Evolutionary conservation across 1,139 yeast genomes (phyloP).

Genomic region (Lodderomyces pseudojiufengensis): DNA sequence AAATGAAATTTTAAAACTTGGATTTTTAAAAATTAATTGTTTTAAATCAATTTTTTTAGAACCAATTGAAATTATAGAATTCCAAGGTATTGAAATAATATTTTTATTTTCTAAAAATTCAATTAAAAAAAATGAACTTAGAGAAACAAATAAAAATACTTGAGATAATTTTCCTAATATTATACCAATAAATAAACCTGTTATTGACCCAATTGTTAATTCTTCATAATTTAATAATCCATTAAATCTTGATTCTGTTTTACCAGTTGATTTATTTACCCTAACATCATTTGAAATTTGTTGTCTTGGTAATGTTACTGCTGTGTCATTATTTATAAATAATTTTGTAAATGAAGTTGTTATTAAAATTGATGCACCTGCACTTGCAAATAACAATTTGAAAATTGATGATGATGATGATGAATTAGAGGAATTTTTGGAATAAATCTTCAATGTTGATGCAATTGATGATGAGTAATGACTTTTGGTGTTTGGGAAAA

Average conservation of each 20-base stretch:
- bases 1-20: slow-evolving; percentile 64
- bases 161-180: slow-evolving; percentile 64
- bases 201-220: slow-evolving; percentile 63
- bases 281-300: slow-evolving; percentile 2
- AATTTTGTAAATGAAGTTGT: slow-evolving; percentile 7
- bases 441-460: neutral
- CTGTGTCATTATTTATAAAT: slow-evolving; percentile 11
- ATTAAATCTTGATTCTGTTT: slow-evolving; percentile 23
- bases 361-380: slow-evolving; percentile 12
- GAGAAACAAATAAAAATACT: slow-evolving; percentile 50
- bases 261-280: slow-evolving; percentile 3
- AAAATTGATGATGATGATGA: slow-evolving; percentile 7
- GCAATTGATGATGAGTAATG: slow-evolving; percentile 1
- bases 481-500: slow-evolving; percentile 1
- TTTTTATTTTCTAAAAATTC: slow-evolving; percentile 63
- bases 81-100: slow-evolving; percentile 50
- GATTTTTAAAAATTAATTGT: slow-evolving; percentile 54
- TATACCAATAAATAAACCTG: slow-evolving; percentile 61
- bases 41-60: slow-evolving; percentile 45
- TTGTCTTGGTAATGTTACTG: slow-evolving; percentile 6
- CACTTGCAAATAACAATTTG: slow-evolving; percentile 12
- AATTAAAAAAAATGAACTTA: slow-evolving; percentile 48
- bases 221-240: slow-evolving; percentile 57
- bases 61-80: slow-evolving; percentile 42
- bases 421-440: neutral